A percentile compares a stretch with the other conserved stretches of the same genome.
phyloP scores from a whole-genome alignment of 1,284 basidiomycete genomes.

The Marasmius sp. region DNA sequence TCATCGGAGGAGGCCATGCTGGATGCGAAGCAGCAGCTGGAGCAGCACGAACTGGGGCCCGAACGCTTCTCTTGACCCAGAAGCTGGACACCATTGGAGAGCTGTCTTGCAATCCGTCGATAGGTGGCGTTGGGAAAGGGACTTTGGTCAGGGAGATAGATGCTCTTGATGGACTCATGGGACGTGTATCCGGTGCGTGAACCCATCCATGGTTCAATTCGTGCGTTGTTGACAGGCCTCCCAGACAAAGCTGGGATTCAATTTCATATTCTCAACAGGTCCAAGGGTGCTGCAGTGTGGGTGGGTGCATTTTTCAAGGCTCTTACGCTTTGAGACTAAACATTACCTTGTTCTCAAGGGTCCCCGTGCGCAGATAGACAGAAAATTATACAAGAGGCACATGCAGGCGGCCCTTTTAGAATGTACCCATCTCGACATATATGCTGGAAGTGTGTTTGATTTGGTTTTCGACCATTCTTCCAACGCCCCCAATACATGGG shows the following conservation, averaged over 20 bases:
- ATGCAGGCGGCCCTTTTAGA: conserved; percentile 73
- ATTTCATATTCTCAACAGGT: conserved; percentile 82
- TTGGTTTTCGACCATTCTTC: conserved; percentile 60
- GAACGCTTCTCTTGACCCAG: conserved; percentile 81
- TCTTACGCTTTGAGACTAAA: not conserved
- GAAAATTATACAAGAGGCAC: conserved; percentile 76
- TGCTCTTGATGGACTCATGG: conserved; percentile 83
- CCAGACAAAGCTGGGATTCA: conserved; percentile 85
- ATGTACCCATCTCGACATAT: conserved; percentile 70
- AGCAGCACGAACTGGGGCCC: conserved; percentile 78
- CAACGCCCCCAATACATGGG: conserved; percentile 38
- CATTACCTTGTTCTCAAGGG: conserved; percentile 46
- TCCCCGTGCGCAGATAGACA: conserved; percentile 87
- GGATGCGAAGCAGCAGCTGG: conserved; percentile 89
- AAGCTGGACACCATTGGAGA: conserved; percentile 81
- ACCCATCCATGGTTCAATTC: not conserved
- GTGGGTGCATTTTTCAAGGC: conserved; percentile 37
- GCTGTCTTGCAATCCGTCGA: conserved; percentile 88
- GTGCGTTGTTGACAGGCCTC: not conserved
- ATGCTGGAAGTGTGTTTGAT: conserved; percentile 78
- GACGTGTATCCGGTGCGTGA: conserved; percentile 63
- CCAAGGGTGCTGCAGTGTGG: conserved; percentile 88
- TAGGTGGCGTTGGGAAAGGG: conserved; percentile 88
- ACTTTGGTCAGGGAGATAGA: conserved; percentile 88
- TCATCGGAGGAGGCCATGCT: conserved; percentile 92